Percentiles rank a stretch among this genome's conserved stretches.
Conservation (phyloP, 2,329 filamentous ascomycete species). For the Alternaria arbusti region DNA sequence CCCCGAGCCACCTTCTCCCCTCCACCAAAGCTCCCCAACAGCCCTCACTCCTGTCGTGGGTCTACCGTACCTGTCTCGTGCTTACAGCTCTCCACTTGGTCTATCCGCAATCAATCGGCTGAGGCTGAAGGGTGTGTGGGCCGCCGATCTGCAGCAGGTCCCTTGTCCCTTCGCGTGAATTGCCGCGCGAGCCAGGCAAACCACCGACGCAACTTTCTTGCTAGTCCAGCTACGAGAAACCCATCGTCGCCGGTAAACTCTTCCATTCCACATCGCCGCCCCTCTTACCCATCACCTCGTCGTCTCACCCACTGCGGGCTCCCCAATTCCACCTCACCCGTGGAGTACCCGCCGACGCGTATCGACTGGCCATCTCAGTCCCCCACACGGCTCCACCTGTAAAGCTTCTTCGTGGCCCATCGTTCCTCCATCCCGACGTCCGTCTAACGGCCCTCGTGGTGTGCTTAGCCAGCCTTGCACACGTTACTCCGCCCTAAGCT, state of each 20-base stretch:
- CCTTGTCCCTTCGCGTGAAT: constrained; percentile 43
- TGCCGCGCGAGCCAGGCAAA: constrained; percentile 41
- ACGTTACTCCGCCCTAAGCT: constrained; percentile 26
- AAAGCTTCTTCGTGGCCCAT: constrained; percentile 40
- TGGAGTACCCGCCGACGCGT: constrained; percentile 30
- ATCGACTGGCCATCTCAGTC: constrained; percentile 31
- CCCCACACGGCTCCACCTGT: constrained; percentile 44
- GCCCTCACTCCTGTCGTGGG: constrained; percentile 30
- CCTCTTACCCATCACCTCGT: constrained; percentile 10
- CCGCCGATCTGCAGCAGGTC: constrained; percentile 43
- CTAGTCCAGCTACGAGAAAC: constrained; percentile 20
- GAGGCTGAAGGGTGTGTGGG: constrained; percentile 47
- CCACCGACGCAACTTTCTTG: constrained; percentile 21
- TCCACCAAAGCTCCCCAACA: constrained; percentile 23
- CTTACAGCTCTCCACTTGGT: constrained; percentile 43
- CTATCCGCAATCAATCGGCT: constrained; percentile 42
- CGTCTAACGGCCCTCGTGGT: constrained; percentile 32
- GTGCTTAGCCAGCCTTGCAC: constrained; percentile 31
- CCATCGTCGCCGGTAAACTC: constrained; percentile 22
- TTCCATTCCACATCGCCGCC: constrained; percentile 22
- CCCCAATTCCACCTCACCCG: constrained; percentile 25
- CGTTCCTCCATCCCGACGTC: constrained; percentile 32
- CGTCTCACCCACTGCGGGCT: constrained; percentile 25
- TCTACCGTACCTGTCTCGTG: constrained; percentile 42
- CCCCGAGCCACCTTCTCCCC: constrained; percentile 20